Evolutionary conservation across 345 rosid genomes (phyloP).

Genomic region (Eucalyptus coolabah): DNA sequence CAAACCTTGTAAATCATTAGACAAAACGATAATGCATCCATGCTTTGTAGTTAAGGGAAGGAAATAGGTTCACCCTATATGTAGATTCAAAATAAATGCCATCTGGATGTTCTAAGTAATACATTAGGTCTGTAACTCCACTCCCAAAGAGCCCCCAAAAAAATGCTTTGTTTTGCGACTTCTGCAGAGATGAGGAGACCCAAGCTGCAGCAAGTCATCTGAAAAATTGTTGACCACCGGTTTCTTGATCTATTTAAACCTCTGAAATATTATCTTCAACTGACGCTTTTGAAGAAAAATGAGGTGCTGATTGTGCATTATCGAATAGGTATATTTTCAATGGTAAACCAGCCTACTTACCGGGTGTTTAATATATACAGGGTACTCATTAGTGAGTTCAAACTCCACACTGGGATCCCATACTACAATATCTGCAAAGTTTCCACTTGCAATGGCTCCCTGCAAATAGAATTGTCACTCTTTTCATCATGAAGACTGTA

Average conservation of each 20-base stretch:
- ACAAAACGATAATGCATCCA: neutral
- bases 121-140: neutral
- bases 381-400: constrained; percentile 49
- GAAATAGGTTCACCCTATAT: neutral
- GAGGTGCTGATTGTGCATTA: neutral
- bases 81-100: neutral
- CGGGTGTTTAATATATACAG: constrained; percentile 57
- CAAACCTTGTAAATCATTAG: neutral
- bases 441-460: constrained; percentile 72
- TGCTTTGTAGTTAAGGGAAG: neutral
- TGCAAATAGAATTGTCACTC: constrained; percentile 4
- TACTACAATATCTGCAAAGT: constrained; percentile 64
- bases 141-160: neutral
- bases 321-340: neutral
- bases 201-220: neutral
- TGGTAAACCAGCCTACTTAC: constrained; percentile 17
- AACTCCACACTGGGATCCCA: constrained; percentile 84
- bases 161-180: neutral
- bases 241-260: neutral
- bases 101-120: neutral
- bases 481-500: neutral
- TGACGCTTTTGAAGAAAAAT: neutral
- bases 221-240: neutral
- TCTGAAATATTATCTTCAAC: neutral
- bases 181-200: neutral